Percentiles rank a stretch among this genome's conserved stretches.
Evolutionary conservation across 2,329 filamentous ascomycete species (phyloP).

Genomic region (Epicoccum sorghinum): DNA sequence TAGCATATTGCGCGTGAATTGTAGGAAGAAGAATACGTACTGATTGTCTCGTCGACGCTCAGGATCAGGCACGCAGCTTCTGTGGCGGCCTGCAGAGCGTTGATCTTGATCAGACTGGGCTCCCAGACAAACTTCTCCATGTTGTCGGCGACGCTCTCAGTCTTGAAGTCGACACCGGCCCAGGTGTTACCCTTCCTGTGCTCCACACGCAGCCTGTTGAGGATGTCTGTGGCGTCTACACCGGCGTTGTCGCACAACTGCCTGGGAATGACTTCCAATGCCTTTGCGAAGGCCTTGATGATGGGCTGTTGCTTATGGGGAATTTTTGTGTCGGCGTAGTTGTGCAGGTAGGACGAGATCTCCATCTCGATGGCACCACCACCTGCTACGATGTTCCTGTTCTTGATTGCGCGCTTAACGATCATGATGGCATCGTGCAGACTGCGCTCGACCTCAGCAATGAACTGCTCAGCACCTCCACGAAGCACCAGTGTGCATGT

Average conservation of each 20-base stretch:
- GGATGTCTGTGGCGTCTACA: constrained; percentile 96
- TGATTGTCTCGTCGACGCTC: constrained; percentile 97
- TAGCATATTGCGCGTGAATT: constrained; percentile 20
- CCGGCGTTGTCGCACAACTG: constrained; percentile 98
- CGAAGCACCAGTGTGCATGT: constrained; percentile 95
- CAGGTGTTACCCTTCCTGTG: constrained; percentile 91
- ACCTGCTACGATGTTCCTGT: constrained; percentile 91
- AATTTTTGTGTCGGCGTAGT: constrained; percentile 90
- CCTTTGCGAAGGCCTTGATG: constrained; percentile 97
- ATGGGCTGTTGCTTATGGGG: constrained; percentile 95
- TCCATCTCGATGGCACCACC: constrained; percentile 98
- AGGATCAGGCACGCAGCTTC: constrained; percentile 96
- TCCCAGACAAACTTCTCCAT: constrained; percentile 98
- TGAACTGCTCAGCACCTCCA: constrained; percentile 98
- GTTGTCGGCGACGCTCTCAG: constrained; percentile 93
- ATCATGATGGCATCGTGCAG: constrained; percentile 99
- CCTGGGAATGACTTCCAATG: constrained; percentile 92
- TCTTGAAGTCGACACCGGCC: constrained; percentile 94
- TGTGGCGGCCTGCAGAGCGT: constrained; percentile 93
- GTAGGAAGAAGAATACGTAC: constrained; percentile 51
- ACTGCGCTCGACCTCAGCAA: constrained; percentile 96
- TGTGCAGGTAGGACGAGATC: constrained; percentile 89
- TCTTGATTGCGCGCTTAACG: constrained; percentile 96
- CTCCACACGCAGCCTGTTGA: constrained; percentile 94
- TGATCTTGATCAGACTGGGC: constrained; percentile 93